Conservation (phyloP, 352 stramenopile genomes). For the Phytophthora multivora region DNA sequence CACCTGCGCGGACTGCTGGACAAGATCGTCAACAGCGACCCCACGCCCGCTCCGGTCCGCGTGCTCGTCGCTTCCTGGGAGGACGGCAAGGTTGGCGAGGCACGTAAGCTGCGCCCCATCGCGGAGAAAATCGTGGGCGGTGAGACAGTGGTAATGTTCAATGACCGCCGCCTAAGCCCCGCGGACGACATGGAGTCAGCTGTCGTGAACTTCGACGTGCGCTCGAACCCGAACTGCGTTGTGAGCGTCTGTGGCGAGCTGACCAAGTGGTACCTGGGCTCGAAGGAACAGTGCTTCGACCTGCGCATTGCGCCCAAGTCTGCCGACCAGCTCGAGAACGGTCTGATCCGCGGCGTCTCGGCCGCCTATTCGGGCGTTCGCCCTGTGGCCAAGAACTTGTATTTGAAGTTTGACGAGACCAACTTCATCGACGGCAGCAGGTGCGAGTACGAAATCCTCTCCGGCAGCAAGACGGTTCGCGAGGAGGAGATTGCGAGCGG, state of each 20-base stretch:
- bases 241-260: conserved; percentile 72
- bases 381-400: conserved; percentile 66
- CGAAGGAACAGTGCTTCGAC: conserved; percentile 73
- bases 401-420: conserved; percentile 79
- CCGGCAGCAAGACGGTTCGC: conserved; percentile 64
- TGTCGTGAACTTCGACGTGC: conserved; percentile 73
- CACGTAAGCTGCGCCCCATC: conserved; percentile 36
- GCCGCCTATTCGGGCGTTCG: conserved; percentile 57
- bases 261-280: conserved; percentile 67
- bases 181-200: conserved; percentile 55
- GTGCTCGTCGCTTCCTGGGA: conserved; percentile 47
- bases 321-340: conserved; percentile 50
- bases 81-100: conserved; percentile 22
- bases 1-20: conserved; percentile 49
- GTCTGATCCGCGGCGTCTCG: conserved; percentile 70
- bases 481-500: conserved; percentile 21
- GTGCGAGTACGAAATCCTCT: conserved; percentile 76
- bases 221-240: conserved; percentile 70
- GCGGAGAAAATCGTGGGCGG: conserved; percentile 61
- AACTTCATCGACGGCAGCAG: conserved; percentile 76
- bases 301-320: conserved; percentile 75
- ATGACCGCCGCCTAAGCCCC: conserved; percentile 45
- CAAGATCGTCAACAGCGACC: conserved; percentile 32
- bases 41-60: conserved; percentile 34
- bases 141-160: conserved; percentile 75